Evolutionary conservation across 139 green algal species (phyloP).

Genomic region (Haematococcus lacustris): DNA sequence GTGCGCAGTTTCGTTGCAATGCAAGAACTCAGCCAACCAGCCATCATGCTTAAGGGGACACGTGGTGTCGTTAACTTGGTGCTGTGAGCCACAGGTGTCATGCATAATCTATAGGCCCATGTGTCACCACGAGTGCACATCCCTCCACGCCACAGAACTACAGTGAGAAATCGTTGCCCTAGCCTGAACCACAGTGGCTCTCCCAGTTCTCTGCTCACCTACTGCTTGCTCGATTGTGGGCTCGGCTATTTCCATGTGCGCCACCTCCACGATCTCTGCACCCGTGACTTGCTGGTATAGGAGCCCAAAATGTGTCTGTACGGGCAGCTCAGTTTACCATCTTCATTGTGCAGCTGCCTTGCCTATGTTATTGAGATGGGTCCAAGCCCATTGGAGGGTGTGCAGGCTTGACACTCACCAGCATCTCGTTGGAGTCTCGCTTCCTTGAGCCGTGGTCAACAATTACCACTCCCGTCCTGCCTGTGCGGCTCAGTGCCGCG

Average conservation of each 20-base stretch:
- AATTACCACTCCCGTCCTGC: constrained; percentile 78
- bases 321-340: neutral
- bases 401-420: constrained; percentile 23
- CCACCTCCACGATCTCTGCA: constrained; percentile 57
- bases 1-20: too few species aligned
- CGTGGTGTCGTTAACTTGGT: too few species aligned
- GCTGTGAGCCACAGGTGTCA: too few species aligned
- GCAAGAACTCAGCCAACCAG: too few species aligned
- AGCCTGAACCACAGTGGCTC: neutral
- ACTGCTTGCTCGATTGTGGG: constrained; percentile 75
- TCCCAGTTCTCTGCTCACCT: constrained; percentile 4
- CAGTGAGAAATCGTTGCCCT: neutral
- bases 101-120: neutral
- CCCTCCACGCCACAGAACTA: neutral
- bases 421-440: constrained; percentile 63
- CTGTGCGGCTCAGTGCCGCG: too few species aligned
- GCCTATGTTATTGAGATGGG: neutral
- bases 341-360: neutral
- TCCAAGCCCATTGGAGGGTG: neutral
- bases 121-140: neutral
- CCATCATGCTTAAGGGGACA: too few species aligned
- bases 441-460: constrained; percentile 85
- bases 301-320: constrained; percentile 51
- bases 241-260: constrained; percentile 86
- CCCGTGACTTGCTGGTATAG: constrained; percentile 58